Evolutionary conservation across 2,329 filamentous ascomycete genomes (phyloP), one percentile per base, ranked within the genome.

Genomic region (Talaromyces islandicus): DNA sequence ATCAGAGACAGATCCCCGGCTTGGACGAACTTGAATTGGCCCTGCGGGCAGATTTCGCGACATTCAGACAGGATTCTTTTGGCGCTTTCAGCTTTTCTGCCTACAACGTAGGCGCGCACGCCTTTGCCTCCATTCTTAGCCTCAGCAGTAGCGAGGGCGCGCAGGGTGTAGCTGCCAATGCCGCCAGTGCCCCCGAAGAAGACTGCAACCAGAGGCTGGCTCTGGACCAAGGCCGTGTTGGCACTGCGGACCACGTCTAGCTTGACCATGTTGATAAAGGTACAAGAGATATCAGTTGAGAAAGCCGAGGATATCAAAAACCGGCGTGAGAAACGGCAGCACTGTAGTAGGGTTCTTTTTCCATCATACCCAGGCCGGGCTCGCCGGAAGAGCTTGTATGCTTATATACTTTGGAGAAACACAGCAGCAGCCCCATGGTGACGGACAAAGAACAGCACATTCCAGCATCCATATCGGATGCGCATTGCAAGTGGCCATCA

Each of bases 1-100:
- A 60, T 54, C 48, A 60, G 46, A 10, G 59, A 60, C n/a, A 60
- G 59, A 19, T 60, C 59, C n/a, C 53, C 59, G 10, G 53, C 35
- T n/a, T 57, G 41, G 25, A 60, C 19, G n/a, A 60, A 57, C 2
- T 27, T 35, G n/a, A 48, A 60, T 25, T 60, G 50, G 11, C 59
- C 59, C 11, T 57, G 32, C 10, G 50, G 27, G 29, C 57, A 60
- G 7, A 57, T 25, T 4, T 32, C 41, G 11, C 50, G 50, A 43
- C 59, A 60, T 57, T 57, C 59, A 21, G 50, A 41, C 1, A 57
- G 29, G 9, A 60, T 54, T 3, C 53, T 25, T 17, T 25, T 50
- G 0, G 55, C 59, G 12, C 30, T 50, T 32, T 21, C 48, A 7
- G 59, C 48, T 21, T 60, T 60, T 30, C 59, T 50, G 19, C 48